Base-by-base conservation (phyloP, 495 filamentous ascomycete species). In the Massariosphaeria phaeospora region DNA sequence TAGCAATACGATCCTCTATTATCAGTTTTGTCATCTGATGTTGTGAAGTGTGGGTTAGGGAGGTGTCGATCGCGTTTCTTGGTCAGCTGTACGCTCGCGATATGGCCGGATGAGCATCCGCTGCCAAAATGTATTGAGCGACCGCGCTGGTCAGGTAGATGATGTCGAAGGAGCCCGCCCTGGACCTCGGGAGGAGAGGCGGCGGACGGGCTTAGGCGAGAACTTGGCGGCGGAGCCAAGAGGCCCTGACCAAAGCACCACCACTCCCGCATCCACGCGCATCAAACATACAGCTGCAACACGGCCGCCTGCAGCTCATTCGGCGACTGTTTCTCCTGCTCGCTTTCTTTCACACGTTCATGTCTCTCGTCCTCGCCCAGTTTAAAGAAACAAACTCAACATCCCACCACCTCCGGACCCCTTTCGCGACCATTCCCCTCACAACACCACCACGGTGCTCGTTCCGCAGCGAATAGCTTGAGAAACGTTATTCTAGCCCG, bases 141-240 rank as follows among this genome's bases (percentile, higher is more conserved):
- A 33, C n/a, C 30, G 8, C 30, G 30, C 30, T 8, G n/a, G 30
- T 8, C 8, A n/a, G 8, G 8, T 33, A 8, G 30, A n/a, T 33
- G 30, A 33, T 33, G 30, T n/a, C n/a, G n/a, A n/a, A n/a, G n/a
- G n/a, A n/a, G n/a, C n/a, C n/a, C n/a, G n/a, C 8, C n/a, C n/a
- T 33, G 30, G 30, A 8, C n/a, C 30, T 8, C 9, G 10, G 24
- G 17, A 27, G 41, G 27, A 12, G 30, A 45, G 23, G 18, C 30
- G 21, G 6, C 29, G 26, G 17, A 44, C 4, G n/a, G 25, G 27
- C 17, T 47, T 47, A 25, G 34, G 12, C 24, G 41, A 35, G 38
- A 39, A 36, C 34, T 42, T 52, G 49, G 43, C 49, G n/a, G 20
- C 47, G 20, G 20, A 12, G 35, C 35, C 49, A 39, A 52, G 38